Conservation (phyloP, 148 eudicot genomes). For the Rhododendron williamsianum region DNA sequence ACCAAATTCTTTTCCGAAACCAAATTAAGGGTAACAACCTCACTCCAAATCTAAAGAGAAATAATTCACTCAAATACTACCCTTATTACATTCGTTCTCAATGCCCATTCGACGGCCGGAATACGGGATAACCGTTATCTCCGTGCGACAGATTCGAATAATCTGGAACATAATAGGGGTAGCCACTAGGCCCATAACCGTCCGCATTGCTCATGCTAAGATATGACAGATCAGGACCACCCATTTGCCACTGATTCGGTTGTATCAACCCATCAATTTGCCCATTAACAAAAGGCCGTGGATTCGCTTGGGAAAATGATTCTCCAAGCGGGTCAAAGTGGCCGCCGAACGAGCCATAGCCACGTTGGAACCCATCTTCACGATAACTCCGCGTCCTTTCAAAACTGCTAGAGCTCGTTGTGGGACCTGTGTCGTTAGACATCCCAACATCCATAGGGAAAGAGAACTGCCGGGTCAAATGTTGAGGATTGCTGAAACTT, state of each 20-base stretch:
- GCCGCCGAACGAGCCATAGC: conserved; percentile 37
- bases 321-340: conserved; percentile 44
- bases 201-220: conserved; percentile 37
- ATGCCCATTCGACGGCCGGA: conserved; percentile 77
- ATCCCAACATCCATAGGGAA: conserved; percentile 49
- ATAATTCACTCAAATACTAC: conserved; percentile 8
- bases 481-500: conserved; percentile 33
- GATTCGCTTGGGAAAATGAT: conserved; percentile 41
- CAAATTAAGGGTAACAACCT: conserved; percentile 23
- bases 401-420: conserved; percentile 49
- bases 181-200: conserved; percentile 35
- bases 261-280: conserved; percentile 44
- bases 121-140: conserved; percentile 60
- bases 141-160: conserved; percentile 53
- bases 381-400: conserved; percentile 55
- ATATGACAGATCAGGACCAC: conserved; percentile 43
- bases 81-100: conserved; percentile 34
- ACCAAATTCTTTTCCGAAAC: conserved; percentile 13
- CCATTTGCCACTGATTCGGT: conserved; percentile 58
- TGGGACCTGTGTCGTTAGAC: conserved; percentile 40
- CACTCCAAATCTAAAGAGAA: conserved; percentile 26
- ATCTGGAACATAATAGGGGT: conserved; percentile 54
- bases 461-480: conserved; percentile 44
- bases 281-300: conserved; percentile 52
- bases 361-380: conserved; percentile 47